Evolutionary conservation across 306 rosid genomes (phyloP).

Genomic region (Cajanus cajan): DNA sequence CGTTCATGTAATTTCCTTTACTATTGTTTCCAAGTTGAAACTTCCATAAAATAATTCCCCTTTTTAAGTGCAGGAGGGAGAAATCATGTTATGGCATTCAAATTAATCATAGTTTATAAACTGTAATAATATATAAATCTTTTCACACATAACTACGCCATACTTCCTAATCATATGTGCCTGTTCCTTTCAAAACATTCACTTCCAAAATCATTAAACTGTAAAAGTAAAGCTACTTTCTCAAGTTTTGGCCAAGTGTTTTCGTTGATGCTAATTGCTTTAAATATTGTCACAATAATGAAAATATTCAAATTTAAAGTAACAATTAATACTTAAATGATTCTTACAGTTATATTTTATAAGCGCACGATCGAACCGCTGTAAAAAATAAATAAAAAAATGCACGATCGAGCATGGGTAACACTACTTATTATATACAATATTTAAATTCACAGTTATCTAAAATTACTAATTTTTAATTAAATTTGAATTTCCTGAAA

Average conservation of each 20-base stretch:
- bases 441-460: not conserved
- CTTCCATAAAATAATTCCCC: not conserved
- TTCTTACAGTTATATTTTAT: not conserved
- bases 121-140: conserved; percentile 15
- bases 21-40: not conserved
- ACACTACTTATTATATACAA: not conserved
- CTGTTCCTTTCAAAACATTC: conserved; percentile 11
- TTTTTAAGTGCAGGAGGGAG: not conserved
- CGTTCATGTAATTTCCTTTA: too few relatives aligned
- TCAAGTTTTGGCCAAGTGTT: not conserved
- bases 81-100: not conserved
- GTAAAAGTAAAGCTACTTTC: not conserved
- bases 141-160: not conserved
- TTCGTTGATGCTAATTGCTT: not conserved
- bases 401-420: not conserved
- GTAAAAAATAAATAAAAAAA: too few relatives aligned
- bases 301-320: not conserved
- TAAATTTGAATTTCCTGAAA: not conserved
- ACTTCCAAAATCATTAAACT: conserved; percentile 3
- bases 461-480: not conserved
- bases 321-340: not conserved
- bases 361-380: too few relatives aligned
- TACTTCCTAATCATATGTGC: conserved; percentile 8
- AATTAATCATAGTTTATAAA: conserved; percentile 7
- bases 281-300: not conserved